phyloP scores from a whole-genome alignment of 345 rosid genomes.

The Rhodomyrtus tomentosa region DNA sequence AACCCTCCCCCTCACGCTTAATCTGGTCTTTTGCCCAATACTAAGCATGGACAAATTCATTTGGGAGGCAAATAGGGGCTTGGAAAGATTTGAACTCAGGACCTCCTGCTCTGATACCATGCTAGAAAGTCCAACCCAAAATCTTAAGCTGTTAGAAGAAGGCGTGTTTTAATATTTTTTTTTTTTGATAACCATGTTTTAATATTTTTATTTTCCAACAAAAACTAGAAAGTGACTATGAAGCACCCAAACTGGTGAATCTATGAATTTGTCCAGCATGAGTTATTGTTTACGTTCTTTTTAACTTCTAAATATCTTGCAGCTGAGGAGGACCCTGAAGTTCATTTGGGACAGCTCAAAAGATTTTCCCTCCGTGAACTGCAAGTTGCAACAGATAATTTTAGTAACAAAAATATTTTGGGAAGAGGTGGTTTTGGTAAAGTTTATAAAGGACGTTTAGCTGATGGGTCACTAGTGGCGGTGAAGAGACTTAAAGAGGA shows the following conservation, averaged over 20 bases:
- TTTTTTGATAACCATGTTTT: no score
- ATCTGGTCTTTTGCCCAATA: no score
- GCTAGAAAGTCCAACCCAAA: no score
- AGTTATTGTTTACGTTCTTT: neutral
- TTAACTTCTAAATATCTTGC: conserved; percentile 12
- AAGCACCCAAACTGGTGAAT: neutral
- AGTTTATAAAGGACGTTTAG: conserved; percentile 82
- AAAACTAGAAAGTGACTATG: neutral
- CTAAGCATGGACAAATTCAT: no score
- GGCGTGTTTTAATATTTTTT: no score
- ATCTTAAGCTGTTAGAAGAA: no score
- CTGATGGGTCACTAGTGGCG: conserved; percentile 69
- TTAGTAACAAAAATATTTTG: conserved; percentile 55
- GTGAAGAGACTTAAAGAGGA: conserved; percentile 87
- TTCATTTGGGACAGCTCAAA: conserved; percentile 84
- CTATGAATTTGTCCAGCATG: neutral
- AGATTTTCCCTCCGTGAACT: conserved; percentile 82
- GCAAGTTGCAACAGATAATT: conserved; percentile 73
- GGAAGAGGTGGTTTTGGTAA: conserved; percentile 93
- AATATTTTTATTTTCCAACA: no score
- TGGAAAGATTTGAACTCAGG: no score
- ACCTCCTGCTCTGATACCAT: no score
- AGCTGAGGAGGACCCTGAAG: conserved; percentile 97
- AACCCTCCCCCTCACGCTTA: no score
- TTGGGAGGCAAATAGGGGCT: no score